phyloP scores from a whole-genome alignment of 2,329 filamentous ascomycete species.

The Clonostachys solani region DNA sequence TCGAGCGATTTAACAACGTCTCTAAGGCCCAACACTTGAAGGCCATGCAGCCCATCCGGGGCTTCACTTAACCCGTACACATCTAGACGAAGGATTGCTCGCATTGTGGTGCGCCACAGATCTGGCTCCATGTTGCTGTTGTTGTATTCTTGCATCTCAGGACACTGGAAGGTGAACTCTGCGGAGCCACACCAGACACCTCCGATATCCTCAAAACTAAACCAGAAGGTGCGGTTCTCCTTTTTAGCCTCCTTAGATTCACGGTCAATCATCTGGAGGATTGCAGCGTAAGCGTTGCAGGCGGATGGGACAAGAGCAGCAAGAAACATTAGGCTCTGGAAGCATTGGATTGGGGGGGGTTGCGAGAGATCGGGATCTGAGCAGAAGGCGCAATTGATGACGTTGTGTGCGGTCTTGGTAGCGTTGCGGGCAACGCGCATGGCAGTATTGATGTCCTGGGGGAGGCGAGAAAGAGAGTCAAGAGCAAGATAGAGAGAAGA shows the following conservation, averaged over 20 bases:
- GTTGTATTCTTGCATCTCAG: slow-evolving; percentile 19
- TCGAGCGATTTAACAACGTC: slow-evolving; percentile 52
- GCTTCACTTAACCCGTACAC: slow-evolving; percentile 44
- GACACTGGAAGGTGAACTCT: slow-evolving; percentile 4
- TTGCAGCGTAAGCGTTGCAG: slow-evolving; percentile 51
- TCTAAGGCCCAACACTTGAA: slow-evolving; percentile 42
- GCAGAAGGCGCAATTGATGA: slow-evolving; percentile 47
- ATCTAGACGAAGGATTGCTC: slow-evolving; percentile 50
- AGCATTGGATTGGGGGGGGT: slow-evolving; percentile 38
- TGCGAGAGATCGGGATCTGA: slow-evolving; percentile 28
- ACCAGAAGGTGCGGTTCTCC: slow-evolving; percentile 34
- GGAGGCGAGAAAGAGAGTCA: slow-evolving; percentile 41
- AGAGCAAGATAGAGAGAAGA: slow-evolving; percentile 45
- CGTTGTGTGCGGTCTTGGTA: slow-evolving; percentile 42
- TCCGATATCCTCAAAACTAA: slow-evolving; percentile 41
- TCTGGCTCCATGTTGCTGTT: slow-evolving; percentile 42
- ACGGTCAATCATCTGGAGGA: slow-evolving; percentile 50
- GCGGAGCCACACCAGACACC: slow-evolving; percentile 38
- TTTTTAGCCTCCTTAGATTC: slow-evolving; percentile 39
- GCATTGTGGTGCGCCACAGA: slow-evolving; percentile 49
- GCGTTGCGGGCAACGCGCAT: slow-evolving; percentile 44
- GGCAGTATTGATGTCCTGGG: slow-evolving; percentile 36
- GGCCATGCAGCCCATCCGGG: slow-evolving; percentile 3
- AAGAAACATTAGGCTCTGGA: slow-evolving; percentile 57
- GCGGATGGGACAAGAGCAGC: slow-evolving; percentile 53